Percentiles rank a stretch among this genome's conserved stretches.
phyloP scores from a whole-genome alignment of 2,329 filamentous ascomycete species.

The Aspergillus carbonarius region DNA sequence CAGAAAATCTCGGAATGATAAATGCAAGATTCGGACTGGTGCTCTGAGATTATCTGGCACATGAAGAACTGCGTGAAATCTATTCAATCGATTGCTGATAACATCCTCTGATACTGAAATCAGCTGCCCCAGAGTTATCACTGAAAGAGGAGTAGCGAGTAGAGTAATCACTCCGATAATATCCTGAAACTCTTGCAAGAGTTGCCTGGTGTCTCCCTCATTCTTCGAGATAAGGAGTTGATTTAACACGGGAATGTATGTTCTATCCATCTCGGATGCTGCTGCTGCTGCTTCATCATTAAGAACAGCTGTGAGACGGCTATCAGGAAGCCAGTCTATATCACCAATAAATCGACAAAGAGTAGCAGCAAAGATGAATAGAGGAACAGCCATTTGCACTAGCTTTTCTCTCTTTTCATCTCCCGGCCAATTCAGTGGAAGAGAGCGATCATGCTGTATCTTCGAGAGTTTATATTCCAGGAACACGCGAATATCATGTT shows the following conservation, averaged over 20 bases:
- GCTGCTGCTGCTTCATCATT: not conserved
- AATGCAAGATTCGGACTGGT: conserved; percentile 3
- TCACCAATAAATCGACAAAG: conserved; percentile 17
- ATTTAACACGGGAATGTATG: conserved; percentile 23
- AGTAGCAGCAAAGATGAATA: conserved; percentile 24
- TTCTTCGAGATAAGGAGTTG: conserved; percentile 14
- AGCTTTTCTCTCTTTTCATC: not conserved
- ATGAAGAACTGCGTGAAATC: conserved; percentile 1
- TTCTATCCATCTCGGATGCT: conserved; percentile 22
- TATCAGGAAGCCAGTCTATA: conserved; percentile 15
- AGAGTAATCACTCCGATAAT: conserved; percentile 27
- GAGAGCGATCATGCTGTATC: conserved; percentile 13
- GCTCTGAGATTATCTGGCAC: not conserved
- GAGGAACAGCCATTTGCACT: conserved; percentile 12
- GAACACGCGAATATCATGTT: conserved; percentile 28
- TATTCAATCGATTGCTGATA: not conserved
- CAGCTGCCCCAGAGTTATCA: too few species aligned
- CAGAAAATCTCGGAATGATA: conserved; percentile 11
- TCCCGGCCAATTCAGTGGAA: conserved; percentile 19
- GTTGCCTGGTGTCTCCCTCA: conserved; percentile 6
- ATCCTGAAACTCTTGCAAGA: conserved; percentile 19
- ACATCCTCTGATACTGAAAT: not conserved
- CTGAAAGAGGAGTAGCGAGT: conserved; percentile 24
- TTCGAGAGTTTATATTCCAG: conserved; percentile 19
- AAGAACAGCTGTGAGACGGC: conserved; percentile 14